These are phyloP conservation scores for Fistulina hepatica DNA, from an alignment of 1,284 basidiomycete species.

Conservation along the genomic window DNA sequence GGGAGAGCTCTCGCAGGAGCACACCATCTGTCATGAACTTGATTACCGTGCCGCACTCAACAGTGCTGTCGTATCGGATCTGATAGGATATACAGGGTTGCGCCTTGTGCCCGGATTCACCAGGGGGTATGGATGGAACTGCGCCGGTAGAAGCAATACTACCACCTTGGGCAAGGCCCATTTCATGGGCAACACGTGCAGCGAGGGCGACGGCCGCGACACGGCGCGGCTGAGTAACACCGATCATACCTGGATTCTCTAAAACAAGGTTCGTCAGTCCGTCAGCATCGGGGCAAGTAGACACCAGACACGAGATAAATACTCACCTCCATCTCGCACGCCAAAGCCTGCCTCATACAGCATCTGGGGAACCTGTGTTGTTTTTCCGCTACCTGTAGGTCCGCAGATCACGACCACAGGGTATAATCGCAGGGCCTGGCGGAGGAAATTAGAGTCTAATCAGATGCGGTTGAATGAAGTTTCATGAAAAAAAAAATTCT, in stretches of 20 bases:
- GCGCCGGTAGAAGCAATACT: no score
- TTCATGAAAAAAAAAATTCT: no score
- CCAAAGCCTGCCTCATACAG: slow-evolving; percentile 97
- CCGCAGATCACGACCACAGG: slow-evolving; percentile 90
- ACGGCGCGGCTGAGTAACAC: slow-evolving; percentile 93
- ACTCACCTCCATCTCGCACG: slow-evolving; percentile 62
- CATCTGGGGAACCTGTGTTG: slow-evolving; percentile 96
- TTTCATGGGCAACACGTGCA: slow-evolving; percentile 80
- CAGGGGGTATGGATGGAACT: slow-evolving; percentile 68
- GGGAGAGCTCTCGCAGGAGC: slow-evolving; percentile 83
- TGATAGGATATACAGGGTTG: slow-evolving; percentile 75
- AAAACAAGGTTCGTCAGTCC: slow-evolving; percentile 7
- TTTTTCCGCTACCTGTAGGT: slow-evolving; percentile 98
- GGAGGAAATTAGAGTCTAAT: no score
- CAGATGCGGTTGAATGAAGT: no score
- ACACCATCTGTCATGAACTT: slow-evolving; percentile 99
- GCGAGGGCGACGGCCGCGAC: slow-evolving; percentile 98
- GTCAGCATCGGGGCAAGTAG: background rate
- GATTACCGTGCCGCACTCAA: slow-evolving; percentile 81
- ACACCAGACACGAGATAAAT: slow-evolving; percentile 7
- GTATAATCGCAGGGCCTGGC: slow-evolving; percentile 80
- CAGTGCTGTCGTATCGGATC: slow-evolving; percentile 94
- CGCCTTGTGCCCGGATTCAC: slow-evolving; percentile 16
- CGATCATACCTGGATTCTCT: slow-evolving; percentile 98
- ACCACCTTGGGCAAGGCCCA: no score